A percentile compares a stretch with the other conserved stretches of the same genome.
These are phyloP conservation scores for Talaromyces liani DNA, from an alignment of 495 filamentous ascomycete species.

Conservation along the genomic window DNA sequence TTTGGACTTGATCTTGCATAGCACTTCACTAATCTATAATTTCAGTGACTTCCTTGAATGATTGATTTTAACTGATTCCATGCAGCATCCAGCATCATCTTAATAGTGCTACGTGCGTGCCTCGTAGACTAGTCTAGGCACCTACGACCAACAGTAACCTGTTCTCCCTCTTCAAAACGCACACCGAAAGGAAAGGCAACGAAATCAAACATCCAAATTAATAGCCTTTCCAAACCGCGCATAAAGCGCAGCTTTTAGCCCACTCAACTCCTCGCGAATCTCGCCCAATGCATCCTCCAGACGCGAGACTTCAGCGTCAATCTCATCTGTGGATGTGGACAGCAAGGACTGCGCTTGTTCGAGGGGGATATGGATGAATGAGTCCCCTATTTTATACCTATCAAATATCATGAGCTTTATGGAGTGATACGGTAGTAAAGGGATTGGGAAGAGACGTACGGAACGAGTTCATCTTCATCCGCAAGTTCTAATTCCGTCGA, in stretches of 20 bases:
- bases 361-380: conserved; percentile 81
- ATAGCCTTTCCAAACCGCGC: conserved; percentile 91
- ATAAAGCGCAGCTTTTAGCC: conserved; percentile 85
- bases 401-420: conserved; percentile 9
- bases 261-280: conserved; percentile 76
- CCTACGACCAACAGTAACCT: too few relatives aligned
- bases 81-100: not conserved
- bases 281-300: conserved; percentile 68
- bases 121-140: not conserved
- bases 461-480: conserved; percentile 88
- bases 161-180: too few relatives aligned
- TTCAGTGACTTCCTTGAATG: not conserved
- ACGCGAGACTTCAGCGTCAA: conserved; percentile 66
- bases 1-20: not conserved
- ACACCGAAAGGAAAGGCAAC: too few relatives aligned
- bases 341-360: conserved; percentile 81
- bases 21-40: not conserved
- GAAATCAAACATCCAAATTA: conserved; percentile 67
- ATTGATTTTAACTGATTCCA: not conserved
- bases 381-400: conserved; percentile 95
- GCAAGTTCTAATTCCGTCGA: conserved; percentile 86
- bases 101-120: not conserved
- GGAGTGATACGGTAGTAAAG: not conserved
- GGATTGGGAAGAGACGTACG: conserved; percentile 45
- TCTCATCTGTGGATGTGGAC: conserved; percentile 55